Evolutionary conservation across 768 basidiomycete species (phyloP).

Genomic region (Gymnopilus dilepis): DNA sequence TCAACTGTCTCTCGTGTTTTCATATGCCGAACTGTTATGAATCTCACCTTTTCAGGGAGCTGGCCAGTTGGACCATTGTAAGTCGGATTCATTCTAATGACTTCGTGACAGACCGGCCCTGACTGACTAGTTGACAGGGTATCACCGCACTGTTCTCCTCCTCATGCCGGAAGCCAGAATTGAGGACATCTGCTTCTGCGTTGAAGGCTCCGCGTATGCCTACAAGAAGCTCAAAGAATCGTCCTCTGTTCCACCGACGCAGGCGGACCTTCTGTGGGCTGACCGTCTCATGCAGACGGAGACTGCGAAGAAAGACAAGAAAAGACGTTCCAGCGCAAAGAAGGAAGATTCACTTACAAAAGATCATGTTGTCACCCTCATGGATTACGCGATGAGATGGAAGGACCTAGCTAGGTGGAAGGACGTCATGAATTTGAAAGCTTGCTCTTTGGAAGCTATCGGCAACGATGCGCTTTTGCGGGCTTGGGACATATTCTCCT

Average conservation of each 20-base stretch:
- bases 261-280: conserved; percentile 20
- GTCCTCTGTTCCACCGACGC: conserved; percentile 15
- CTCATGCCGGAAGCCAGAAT: conserved; percentile 30
- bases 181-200: conserved; percentile 22
- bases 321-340: neutral
- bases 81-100: conserved; percentile 41
- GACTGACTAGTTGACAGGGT: conserved; percentile 15
- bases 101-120: neutral
- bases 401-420: conserved; percentile 35
- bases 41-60: conserved; percentile 26
- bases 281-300: conserved; percentile 16
- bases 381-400: conserved; percentile 33
- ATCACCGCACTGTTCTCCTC: conserved; percentile 35
- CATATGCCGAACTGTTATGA: too few relatives aligned
- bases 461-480: conserved; percentile 8
- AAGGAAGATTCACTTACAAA: conserved; percentile 13
- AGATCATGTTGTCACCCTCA: conserved; percentile 20
- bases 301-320: too few relatives aligned
- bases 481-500: conserved; percentile 30
- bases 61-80: conserved; percentile 37
- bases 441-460: too few relatives aligned
- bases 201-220: conserved; percentile 26
- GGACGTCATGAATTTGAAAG: neutral
- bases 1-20: neutral
- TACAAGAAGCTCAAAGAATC: conserved; percentile 25